phyloP scores from a whole-genome alignment of 208 protist species.

The Acanthamoeba castellanii region DNA sequence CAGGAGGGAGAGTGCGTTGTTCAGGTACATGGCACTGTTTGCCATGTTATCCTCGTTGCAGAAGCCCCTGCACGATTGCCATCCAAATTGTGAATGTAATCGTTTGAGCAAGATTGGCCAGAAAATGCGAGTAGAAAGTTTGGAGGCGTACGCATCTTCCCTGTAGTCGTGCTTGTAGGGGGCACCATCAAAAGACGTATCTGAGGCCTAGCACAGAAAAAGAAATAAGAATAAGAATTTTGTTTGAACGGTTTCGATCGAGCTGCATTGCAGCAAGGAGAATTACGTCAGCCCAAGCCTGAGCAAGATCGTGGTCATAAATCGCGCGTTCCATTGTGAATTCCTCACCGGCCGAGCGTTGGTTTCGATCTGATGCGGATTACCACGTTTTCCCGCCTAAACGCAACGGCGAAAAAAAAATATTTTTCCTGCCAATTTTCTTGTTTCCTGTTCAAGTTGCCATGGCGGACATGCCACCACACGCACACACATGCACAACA shows the following conservation, averaged over 20 bases:
- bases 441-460: no score
- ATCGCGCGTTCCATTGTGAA: neutral
- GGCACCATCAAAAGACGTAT: neutral
- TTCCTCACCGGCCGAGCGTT: neutral
- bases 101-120: neutral
- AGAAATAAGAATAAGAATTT: neutral
- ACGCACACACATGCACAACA: no score
- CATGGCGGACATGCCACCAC: no score
- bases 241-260: neutral
- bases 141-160: neutral
- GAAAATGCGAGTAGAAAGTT: neutral
- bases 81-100: neutral
- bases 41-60: slow-evolving; percentile 43
- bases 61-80: neutral
- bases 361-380: neutral
- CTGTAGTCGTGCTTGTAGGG: neutral
- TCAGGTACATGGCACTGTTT: slow-evolving; percentile 63
- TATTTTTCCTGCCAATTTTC: no score
- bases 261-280: neutral
- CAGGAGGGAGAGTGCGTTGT: slow-evolving; percentile 33
- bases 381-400: neutral
- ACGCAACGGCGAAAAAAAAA: neutral
- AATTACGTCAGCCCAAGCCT: slow-evolving; percentile 14
- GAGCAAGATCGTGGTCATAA: neutral
- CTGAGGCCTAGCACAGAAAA: neutral